Base-by-base conservation (phyloP, 768 basidiomycete species). In the Lactarius hatsudake region DNA sequence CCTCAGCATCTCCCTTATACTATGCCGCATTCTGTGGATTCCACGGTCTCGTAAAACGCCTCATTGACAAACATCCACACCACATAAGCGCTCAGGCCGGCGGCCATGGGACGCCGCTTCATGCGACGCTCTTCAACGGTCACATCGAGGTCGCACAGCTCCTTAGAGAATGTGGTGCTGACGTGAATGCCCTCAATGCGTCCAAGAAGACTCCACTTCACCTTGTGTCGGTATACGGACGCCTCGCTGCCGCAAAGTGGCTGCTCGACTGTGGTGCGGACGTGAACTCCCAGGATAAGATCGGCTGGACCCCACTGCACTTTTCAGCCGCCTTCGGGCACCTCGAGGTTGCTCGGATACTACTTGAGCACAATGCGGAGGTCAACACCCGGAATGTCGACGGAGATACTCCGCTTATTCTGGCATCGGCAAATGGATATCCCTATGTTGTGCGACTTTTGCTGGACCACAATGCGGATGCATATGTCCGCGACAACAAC, bases 191-290 rank as follows among this genome's bases (percentile, higher is more conserved):
- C 10, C 23, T 13, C 12, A 0, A 6, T 17, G 13, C 0, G 12
- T 0, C 2, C 23, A 15, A 26, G 0, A 6, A 0, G 12, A 53
- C 51, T 17, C 51, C 51, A 17, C 23, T 53, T 6, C 51, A 53
- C 2, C 0, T 26, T 15, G 26, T 13, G 4, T 26, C 15, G 1
- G 0, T 2, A 26, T 0, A 0, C 3, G 26, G 26, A 10, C 26
- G 15, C 1, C 51, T 8, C 6, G 12, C 2, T 2, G 2, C 26
- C 15, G 51, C 26, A 5, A 53, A 26, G 2, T 53, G 51, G 51
- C 13, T 53, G 26, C 51, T 53, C 1, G 13, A 12, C 13, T 2
- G 2, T 26, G 51, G 15, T 28, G 51, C 51, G 10, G 5, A 12
- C 5, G 51, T 53, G 23, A 26, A 53, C 51, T 15, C 26, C 23